Base-by-base conservation (phyloP, 2,329 filamentous ascomycete species). In the Canariomyces notabilis region DNA sequence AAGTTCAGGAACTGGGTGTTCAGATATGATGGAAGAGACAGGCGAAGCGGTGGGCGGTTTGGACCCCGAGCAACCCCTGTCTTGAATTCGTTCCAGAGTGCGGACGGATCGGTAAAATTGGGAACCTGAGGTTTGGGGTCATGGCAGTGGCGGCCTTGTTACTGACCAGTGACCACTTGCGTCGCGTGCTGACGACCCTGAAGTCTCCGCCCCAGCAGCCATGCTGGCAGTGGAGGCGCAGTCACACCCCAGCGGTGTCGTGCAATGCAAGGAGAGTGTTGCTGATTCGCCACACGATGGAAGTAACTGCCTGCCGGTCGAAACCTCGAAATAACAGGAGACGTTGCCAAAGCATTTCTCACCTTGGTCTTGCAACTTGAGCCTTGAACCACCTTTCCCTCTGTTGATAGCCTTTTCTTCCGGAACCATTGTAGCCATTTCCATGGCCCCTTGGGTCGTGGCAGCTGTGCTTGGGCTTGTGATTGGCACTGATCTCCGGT, bases 61-160 rank as follows among this genome's bases (percentile, higher is more conserved):
- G 46, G 37, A 42, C 40, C 43, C 40, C 38, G 46, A 41, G 39
- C 35, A 46, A 42, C 40, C 42, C 43, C 53, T 56, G 48, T 56
- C 50, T 55, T 50, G 48, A 42, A 41, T 47, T 21, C 37, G 45
- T 49, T 51, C 44, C 53, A 53, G 49, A 16, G 29, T 39, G 19
- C 44, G 36, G 22, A 31, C 33, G 29, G 31, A 32, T 39, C 36
- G 46, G 42, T 42, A 45, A 22, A 49, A 45, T 32, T 33, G 40
- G 39, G 39, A 37, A 21, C 19, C 26, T n/a, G n/a, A n/a, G n/a
- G n/a, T n/a, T n/a, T n/a, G n/a, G n/a, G n/a, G n/a, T n/a, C 38
- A 41, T 33, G 38, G 7, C 38, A 4, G 38, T 19, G 20, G n/a
- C n/a, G 4, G 15, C 16, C 38, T n/a, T n/a, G n/a, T n/a, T n/a